Evolutionary conservation across 2,329 filamentous ascomycete species (phyloP).

Genomic region (Claviceps digitariae): DNA sequence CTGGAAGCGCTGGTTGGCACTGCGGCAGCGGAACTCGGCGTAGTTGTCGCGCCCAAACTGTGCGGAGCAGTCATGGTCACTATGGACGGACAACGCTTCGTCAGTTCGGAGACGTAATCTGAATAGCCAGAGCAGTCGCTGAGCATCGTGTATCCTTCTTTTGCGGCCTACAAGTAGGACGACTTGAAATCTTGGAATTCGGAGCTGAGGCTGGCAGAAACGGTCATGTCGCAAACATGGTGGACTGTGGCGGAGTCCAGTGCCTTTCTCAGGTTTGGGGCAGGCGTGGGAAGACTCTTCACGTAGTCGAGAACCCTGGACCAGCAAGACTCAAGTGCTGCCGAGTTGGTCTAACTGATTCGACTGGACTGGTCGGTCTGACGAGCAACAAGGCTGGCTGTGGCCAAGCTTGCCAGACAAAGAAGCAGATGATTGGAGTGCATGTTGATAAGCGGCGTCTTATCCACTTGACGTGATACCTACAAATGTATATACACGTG

Average conservation of each 20-base stretch:
- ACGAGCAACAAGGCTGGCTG: not conserved
- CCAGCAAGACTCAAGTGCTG: not conserved
- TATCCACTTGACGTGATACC: too few species aligned
- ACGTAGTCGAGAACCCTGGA: not conserved
- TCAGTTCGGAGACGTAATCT: too few species aligned
- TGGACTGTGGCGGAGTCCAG: not conserved
- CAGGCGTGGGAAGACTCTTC: not conserved
- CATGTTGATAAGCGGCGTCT: not conserved
- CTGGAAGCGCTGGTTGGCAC: not conserved
- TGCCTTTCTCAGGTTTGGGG: not conserved
- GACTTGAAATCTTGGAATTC: not conserved
- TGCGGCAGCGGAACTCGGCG: too few species aligned
- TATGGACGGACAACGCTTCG: too few species aligned
- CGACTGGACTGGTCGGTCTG: not conserved
- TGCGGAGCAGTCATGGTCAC: too few species aligned
- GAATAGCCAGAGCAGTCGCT: too few species aligned
- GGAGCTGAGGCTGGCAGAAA: not conserved
- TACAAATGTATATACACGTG: too few species aligned
- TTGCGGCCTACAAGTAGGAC: not conserved
- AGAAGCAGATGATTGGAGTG: not conserved
- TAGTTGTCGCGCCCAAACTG: too few species aligned
- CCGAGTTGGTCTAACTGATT: too few species aligned
- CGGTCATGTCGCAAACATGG: not conserved
- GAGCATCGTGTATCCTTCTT: too few species aligned
- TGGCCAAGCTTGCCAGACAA: not conserved